A percentile compares a stretch with the other conserved stretches of the same genome.
Evolutionary conservation across 73 alveolate species (phyloP).

Genomic region (Uronychia setigera): DNA sequence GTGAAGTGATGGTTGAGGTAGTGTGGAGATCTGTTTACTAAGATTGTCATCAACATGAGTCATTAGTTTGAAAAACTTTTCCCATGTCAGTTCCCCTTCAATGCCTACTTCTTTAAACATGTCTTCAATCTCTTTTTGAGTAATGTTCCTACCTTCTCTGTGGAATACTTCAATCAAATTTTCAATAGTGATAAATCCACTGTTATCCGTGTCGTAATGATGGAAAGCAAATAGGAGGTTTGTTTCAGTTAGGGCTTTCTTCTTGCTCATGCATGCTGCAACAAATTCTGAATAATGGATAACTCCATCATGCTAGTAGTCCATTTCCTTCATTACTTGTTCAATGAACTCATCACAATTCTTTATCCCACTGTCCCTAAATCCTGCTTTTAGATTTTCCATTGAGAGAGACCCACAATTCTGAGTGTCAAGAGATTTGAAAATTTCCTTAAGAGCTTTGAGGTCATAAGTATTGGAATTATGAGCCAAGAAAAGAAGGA

Average conservation of each 20-base stretch:
- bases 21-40: too few relatives aligned
- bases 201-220: conserved; percentile 47
- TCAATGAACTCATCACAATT: neutral
- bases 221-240: conserved; percentile 41
- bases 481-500: neutral
- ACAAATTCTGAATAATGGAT: conserved; percentile 52
- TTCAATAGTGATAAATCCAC: conserved; percentile 36
- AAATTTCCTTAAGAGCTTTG: neutral
- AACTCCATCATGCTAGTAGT: conserved; percentile 11
- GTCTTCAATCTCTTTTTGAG: conserved; percentile 8
- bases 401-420: conserved; percentile 3
- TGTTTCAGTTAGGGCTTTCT: conserved; percentile 17
- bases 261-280: conserved; percentile 42
- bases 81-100: conserved; percentile 40
- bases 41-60: neutral
- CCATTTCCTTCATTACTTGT: conserved; percentile 10
- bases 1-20: too few relatives aligned
- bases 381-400: neutral
- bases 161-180: conserved; percentile 38
- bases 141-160: conserved; percentile 37
- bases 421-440: neutral
- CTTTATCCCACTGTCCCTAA: neutral
- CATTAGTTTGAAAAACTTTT: conserved; percentile 60
- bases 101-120: conserved; percentile 3
- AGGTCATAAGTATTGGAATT: neutral